phyloP scores from a whole-genome alignment of 345 rosid genomes.

The Abelmoschus esculentus region DNA sequence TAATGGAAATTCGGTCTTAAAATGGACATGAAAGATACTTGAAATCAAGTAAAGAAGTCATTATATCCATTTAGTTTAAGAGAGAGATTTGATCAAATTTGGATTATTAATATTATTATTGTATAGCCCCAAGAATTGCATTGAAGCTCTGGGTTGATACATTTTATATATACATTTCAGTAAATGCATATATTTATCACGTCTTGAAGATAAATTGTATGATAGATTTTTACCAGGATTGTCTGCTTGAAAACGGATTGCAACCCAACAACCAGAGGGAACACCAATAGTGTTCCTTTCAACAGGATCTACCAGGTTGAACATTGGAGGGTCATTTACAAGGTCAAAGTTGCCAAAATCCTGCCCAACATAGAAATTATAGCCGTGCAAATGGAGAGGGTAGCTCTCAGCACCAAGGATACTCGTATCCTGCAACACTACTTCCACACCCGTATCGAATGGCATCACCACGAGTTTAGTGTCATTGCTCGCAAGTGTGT shows the following conservation, averaged over 20 bases:
- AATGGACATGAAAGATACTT: no score
- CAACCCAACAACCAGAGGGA: conserved; percentile 64
- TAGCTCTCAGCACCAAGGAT: conserved; percentile 69
- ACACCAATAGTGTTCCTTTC: conserved; percentile 65
- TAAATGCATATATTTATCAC: neutral
- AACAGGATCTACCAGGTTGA: conserved; percentile 55
- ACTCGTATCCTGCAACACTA: conserved; percentile 62
- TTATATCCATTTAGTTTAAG: no score
- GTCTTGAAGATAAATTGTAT: neutral
- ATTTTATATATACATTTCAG: neutral
- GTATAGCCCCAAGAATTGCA: no score
- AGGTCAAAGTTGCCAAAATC: conserved; percentile 62
- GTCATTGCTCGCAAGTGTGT: conserved; percentile 48
- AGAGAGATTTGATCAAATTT: no score
- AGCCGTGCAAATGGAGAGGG: conserved; percentile 67
- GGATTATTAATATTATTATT: no score
- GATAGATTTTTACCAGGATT: conserved; percentile 45
- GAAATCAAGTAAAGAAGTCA: no score
- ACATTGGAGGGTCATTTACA: conserved; percentile 44
- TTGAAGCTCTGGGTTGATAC: no score
- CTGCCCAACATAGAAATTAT: conserved; percentile 64
- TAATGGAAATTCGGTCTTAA: no score
- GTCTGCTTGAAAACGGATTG: conserved; percentile 60
- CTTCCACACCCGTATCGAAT: conserved; percentile 49
- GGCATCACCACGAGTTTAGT: conserved; percentile 53